Percentiles rank a stretch among this genome's conserved stretches.
These are phyloP conservation scores for Suaeda aralocaspica DNA, from an alignment of 148 eudicot species.

Conservation along the genomic window DNA sequence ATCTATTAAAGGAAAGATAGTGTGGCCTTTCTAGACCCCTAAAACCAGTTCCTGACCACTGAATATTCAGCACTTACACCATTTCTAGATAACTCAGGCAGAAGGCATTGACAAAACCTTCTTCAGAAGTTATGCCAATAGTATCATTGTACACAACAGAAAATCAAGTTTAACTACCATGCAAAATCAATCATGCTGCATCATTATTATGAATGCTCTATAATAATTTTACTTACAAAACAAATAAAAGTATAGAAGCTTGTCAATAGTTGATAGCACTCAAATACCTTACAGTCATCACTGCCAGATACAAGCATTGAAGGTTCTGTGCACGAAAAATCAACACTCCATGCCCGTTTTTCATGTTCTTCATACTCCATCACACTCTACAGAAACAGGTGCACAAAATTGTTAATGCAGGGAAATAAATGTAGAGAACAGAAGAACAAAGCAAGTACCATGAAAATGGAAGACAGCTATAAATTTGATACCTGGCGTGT, in stretches of 20 bases:
- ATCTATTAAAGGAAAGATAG: not conserved
- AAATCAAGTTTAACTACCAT: conserved; percentile 1
- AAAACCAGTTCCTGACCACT: not conserved
- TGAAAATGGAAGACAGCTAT: not conserved
- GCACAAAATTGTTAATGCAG: not conserved
- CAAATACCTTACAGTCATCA: conserved; percentile 67
- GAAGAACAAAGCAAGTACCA: not conserved
- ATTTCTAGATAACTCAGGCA: not conserved
- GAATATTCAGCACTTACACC: not conserved
- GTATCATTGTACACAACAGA: not conserved
- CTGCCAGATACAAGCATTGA: conserved; percentile 80
- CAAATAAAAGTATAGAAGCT: not conserved
- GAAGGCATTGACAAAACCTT: not conserved
- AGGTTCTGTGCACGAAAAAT: conserved; percentile 67
- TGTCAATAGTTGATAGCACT: not conserved
- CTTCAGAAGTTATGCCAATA: too few relatives aligned
- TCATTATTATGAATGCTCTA: not conserved
- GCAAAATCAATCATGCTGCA: too few relatives aligned
- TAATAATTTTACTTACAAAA: not conserved
- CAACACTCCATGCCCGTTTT: conserved; percentile 79
- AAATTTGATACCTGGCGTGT: conserved; percentile 51
- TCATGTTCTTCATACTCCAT: conserved; percentile 84
- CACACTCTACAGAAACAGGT: conserved; percentile 41
- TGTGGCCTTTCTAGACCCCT: not conserved
- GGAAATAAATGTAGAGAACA: not conserved